These are phyloP conservation scores for Asterophora parasitica DNA, from an alignment of 768 basidiomycete genomes.

Conservation along the genomic window DNA sequence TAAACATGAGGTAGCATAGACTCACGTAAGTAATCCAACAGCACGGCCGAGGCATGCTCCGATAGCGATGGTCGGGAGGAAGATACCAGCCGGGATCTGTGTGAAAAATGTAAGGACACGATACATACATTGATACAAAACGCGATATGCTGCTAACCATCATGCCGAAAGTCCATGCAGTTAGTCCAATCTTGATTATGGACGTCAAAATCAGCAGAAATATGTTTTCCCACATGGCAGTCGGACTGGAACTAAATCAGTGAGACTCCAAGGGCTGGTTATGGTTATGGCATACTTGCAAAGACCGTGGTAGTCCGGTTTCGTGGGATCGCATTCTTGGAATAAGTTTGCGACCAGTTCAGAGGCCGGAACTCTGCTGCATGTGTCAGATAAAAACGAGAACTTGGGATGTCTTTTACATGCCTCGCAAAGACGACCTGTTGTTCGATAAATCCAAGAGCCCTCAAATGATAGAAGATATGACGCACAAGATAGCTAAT, in stretches of 20 bases:
- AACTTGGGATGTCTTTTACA: neutral
- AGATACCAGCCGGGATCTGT: constrained; percentile 75
- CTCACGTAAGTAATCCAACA: constrained; percentile 62
- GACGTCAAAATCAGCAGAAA: constrained; percentile 64
- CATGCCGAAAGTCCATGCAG: constrained; percentile 79
- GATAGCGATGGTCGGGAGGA: constrained; percentile 70
- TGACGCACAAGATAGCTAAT: constrained; percentile 58
- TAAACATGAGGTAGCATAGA: constrained; percentile 1
- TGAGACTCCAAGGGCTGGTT: neutral
- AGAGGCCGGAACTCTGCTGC: constrained; percentile 59
- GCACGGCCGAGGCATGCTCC: constrained; percentile 72
- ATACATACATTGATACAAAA: neutral
- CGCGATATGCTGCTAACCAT: constrained; percentile 40
- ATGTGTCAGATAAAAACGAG: constrained; percentile 2
- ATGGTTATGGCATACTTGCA: constrained; percentile 58
- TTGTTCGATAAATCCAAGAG: neutral
- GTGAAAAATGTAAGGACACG: neutral
- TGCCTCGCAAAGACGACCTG: constrained; percentile 68
- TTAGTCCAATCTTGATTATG: constrained; percentile 53
- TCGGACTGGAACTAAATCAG: constrained; percentile 39
- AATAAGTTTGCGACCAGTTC: constrained; percentile 83
- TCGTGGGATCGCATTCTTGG: constrained; percentile 70
- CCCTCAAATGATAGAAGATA: neutral
- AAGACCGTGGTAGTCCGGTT: constrained; percentile 66
- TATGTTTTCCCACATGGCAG: constrained; percentile 62